These are phyloP conservation scores for Lecanosticta acicola DNA, from an alignment of 2,329 filamentous ascomycete species.

Conservation along the genomic window DNA sequence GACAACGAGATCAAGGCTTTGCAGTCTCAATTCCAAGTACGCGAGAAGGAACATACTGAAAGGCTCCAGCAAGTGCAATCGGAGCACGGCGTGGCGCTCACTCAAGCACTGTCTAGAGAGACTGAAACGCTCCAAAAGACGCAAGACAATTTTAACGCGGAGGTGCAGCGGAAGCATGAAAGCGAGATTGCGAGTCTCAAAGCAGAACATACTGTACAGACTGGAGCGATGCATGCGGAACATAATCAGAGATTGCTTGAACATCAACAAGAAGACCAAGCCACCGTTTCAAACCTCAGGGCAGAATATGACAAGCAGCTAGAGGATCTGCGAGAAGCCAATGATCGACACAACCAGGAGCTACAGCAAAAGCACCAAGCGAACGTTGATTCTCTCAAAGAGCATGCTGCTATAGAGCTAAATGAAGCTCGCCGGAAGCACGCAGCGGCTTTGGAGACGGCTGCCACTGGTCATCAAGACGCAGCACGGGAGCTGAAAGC, in stretches of 20 bases:
- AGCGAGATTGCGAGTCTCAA: neutral
- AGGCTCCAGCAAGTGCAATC: neutral
- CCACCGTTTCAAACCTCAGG: neutral
- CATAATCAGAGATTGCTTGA: conserved; percentile 4
- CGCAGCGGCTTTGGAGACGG: conserved; percentile 2
- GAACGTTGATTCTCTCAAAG: conserved; percentile 3
- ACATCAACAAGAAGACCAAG: conserved; percentile 3
- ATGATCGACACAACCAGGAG: conserved; percentile 1
- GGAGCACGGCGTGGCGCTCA: conserved; percentile 2
- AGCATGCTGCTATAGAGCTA: conserved; percentile 8
- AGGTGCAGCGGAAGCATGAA: neutral
- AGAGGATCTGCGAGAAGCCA: conserved; percentile 6
- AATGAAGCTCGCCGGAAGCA: conserved; percentile 11
- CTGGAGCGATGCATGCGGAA: conserved; percentile 6
- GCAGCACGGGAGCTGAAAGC: conserved; percentile 1
- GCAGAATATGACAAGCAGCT: conserved; percentile 1
- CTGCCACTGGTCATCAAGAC: conserved; percentile 1
- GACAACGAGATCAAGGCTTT: neutral
- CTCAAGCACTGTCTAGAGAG: conserved; percentile 5
- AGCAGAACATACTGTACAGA: conserved; percentile 1
- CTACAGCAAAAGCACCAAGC: conserved; percentile 4
- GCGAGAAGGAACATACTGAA: conserved; percentile 1
- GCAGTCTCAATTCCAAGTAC: neutral
- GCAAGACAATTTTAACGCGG: neutral
- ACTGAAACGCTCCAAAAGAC: neutral